Evolutionary conservation across 2,329 filamentous ascomycete genomes (phyloP).

Genomic region (Fusarium avenaceum): DNA sequence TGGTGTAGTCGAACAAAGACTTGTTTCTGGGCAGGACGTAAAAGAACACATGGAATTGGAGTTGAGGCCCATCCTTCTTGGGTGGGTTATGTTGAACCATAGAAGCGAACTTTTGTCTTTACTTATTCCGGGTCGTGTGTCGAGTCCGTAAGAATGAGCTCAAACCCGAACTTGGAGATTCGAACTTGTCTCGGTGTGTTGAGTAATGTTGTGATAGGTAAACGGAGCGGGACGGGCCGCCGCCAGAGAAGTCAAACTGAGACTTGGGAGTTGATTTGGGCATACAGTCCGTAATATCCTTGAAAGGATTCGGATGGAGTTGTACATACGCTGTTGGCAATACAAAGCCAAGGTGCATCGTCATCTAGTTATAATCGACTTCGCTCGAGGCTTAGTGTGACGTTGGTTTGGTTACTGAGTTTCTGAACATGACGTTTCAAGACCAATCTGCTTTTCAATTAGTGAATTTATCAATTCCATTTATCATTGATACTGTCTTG

Average conservation of each 20-base stretch:
- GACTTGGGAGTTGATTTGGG: constrained; percentile 2
- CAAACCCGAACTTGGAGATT: constrained; percentile 39
- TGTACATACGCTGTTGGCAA: background rate
- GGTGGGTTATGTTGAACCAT: constrained; percentile 38
- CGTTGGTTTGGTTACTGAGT: background rate
- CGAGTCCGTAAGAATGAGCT: constrained; percentile 28
- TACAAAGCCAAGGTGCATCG: background rate
- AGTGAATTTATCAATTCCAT: no score
- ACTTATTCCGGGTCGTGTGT: constrained; percentile 36
- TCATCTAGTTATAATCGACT: background rate
- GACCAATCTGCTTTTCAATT: no score
- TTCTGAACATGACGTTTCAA: background rate
- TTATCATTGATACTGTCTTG: no score
- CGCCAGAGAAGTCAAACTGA: constrained; percentile 15
- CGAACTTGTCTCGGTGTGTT: constrained; percentile 7
- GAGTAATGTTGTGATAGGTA: constrained; percentile 2
- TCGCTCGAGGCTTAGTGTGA: background rate
- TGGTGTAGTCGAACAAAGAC: constrained; percentile 29
- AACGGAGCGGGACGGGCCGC: constrained; percentile 31
- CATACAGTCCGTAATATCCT: constrained; percentile 1
- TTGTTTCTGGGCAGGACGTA: constrained; percentile 40
- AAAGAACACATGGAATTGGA: constrained; percentile 45
- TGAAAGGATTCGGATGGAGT: background rate
- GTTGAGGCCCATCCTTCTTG: constrained; percentile 46
- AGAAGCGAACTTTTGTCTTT: constrained; percentile 45